These are phyloP conservation scores for Cantharellus anzutake DNA, from an alignment of 768 basidiomycete genomes.

Conservation along the genomic window DNA sequence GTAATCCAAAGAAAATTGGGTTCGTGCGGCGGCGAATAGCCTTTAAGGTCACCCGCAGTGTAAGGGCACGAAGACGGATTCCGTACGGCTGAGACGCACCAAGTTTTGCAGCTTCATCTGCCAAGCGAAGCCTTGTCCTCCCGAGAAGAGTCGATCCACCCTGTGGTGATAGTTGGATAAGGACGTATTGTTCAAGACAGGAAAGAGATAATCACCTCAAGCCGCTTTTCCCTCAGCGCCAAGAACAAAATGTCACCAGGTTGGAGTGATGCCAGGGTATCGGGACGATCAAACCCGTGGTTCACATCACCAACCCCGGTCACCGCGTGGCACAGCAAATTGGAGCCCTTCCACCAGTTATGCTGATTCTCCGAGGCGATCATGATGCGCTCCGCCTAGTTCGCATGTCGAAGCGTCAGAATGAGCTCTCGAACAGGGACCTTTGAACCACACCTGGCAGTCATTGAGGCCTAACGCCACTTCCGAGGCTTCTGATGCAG, in stretches of 20 bases:
- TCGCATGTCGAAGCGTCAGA: too few relatives aligned
- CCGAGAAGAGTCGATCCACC: constrained; percentile 78
- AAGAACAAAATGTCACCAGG: neutral
- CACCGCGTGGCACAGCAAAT: too few relatives aligned
- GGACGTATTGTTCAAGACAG: too few relatives aligned
- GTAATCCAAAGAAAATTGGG: constrained; percentile 92
- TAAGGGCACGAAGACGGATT: neutral
- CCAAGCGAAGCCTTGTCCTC: constrained; percentile 38
- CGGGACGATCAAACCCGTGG: too few relatives aligned
- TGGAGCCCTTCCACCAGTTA: too few relatives aligned
- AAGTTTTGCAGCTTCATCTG: constrained; percentile 41
- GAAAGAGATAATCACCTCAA: neutral
- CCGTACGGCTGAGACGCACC: constrained; percentile 23
- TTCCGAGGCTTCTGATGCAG: too few relatives aligned
- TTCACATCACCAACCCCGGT: too few relatives aligned
- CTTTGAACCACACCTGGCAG: too few relatives aligned
- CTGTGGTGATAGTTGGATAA: constrained; percentile 20
- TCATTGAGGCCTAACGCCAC: too few relatives aligned
- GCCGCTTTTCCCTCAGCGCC: neutral
- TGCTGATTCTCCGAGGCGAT: too few relatives aligned
- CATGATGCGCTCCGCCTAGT: too few relatives aligned
- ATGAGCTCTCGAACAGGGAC: too few relatives aligned
- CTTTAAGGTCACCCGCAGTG: neutral
- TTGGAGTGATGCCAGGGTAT: neutral
- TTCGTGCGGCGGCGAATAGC: constrained; percentile 21